Evolutionary conservation across 768 basidiomycete genomes (phyloP), one percentile per base, ranked within the genome.

Genomic region (Brasilioporus rufonigricans): DNA sequence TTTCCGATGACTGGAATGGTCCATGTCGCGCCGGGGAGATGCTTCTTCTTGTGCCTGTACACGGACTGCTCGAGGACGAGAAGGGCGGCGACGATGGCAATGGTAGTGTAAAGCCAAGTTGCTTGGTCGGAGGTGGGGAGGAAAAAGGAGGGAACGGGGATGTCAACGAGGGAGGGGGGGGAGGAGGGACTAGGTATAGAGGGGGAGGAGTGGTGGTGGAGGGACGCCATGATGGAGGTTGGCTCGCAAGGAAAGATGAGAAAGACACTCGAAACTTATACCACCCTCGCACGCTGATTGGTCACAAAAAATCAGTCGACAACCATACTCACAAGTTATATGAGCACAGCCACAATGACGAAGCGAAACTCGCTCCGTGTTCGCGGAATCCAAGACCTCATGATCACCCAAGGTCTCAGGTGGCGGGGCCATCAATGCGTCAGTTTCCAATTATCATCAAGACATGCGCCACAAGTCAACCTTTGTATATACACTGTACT

Each of bases 1-100:
- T 94, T 94, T 53, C 97, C 97, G 52, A 99, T 98, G 65, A 99
- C 65, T n/a, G 97, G 97, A 59, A 97, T 94, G 13, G 93, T 97
- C 94, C 93, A 98, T 67, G 71, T 78, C 44, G 80, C 84, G 7
- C 96, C 96, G 0, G 96, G 94, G 8, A 98, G 81, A 62, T 89
- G 82, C 19, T 79, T 82, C 67, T 98, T 98, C 76, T 97, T 95
- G 67, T 80, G 81, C 33, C 96, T 79, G 72, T 96, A 99, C 19
- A 94, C 82, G 31, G 81, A 76, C 74, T 97, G 94, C 67, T 99
- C 96, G 50, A 96, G 77, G 44, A 84, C 75, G 47, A 99, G 84
- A 39, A 99, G 82, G 13, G 87, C 77, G 48, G 83, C 70, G 55
- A 97, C 60, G 63, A 96, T 69, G 38, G 83, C 85, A 33, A 74